Percentiles rank a stretch among this genome's conserved stretches.
Evolutionary conservation across 176 grass and related monocot genomes (phyloP).

Genomic region (Hsuehochloa calcarea): DNA sequence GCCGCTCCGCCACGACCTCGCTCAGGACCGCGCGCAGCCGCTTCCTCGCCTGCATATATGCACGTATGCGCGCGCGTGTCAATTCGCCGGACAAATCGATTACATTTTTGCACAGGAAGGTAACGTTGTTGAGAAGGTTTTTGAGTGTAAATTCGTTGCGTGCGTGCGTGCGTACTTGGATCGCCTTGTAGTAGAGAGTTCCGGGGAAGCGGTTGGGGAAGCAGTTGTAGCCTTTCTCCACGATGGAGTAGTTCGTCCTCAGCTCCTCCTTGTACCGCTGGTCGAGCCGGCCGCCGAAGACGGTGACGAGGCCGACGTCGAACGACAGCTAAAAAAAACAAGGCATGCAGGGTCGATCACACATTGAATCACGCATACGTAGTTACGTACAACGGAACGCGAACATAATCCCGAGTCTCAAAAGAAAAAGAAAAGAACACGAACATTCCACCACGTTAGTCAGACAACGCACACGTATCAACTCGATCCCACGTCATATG

Average conservation of each 20-base stretch:
- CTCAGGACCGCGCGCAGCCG: constrained; percentile 31
- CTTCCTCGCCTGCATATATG: constrained; percentile 47
- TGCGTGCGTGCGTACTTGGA: constrained; percentile 41
- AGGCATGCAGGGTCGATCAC: not conserved
- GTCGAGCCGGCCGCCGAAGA: constrained; percentile 47
- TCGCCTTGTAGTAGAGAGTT: constrained; percentile 48
- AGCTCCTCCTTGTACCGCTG: constrained; percentile 31
- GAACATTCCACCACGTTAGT: not conserved
- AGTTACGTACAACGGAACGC: not conserved
- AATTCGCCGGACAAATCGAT: not conserved
- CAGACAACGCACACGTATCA: not conserved
- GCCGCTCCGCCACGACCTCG: constrained; percentile 26
- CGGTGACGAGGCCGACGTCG: constrained; percentile 45
- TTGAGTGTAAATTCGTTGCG: not conserved
- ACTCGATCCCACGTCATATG: not conserved
- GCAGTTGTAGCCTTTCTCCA: constrained; percentile 69
- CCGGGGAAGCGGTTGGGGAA: constrained; percentile 47
- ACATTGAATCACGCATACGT: not conserved
- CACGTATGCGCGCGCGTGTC: not conserved
- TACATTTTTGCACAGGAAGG: not conserved
- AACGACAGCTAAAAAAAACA: constrained; percentile 45
- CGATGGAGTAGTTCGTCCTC: constrained; percentile 40
- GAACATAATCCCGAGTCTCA: not conserved
- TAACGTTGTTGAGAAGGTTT: not conserved
- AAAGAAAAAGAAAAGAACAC: not conserved